Base-by-base conservation (phyloP, 495 filamentous ascomycete genomes). In the Annulohypoxylon bovei region DNA sequence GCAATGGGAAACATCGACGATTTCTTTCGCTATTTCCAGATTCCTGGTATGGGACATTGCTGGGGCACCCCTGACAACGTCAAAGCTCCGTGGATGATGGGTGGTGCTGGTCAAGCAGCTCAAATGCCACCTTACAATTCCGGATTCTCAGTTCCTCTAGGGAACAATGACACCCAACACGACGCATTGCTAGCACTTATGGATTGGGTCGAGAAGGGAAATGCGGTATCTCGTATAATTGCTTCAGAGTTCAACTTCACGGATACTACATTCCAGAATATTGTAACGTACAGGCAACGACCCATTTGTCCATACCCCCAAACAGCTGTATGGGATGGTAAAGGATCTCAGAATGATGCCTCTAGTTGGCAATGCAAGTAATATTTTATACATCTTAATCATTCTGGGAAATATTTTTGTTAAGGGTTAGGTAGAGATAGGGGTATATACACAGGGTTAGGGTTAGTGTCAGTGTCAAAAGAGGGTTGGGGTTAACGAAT, bases 121-220 rank as follows among this genome's bases (percentile, higher is more conserved):
- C 76, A 73, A 35, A 62, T 49, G 33, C 70, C 72, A 14, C 75
- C 72, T 8, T 76, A 75, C 35, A 73, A 56, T 9, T 53, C 68
- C 2, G 75, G 68, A 9, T 73, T 59, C 50, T 78, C 76, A 4
- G 74, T 76, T 1, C 75, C 77, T 2, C 77, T 82, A 0, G 84
- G 82, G 0, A 83, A 78, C 64, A 70, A 68, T 20, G 84, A 86
- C 60, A 63, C 61, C 6, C 62, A 75, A 16, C 84, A 87, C 60
- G 84, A 87, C 63, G 75, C 77, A 7, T 42, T 87, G 46, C 47
- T 84, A 28, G 84, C 83, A 9, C 62, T 87, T 58, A 80, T 87
- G 75, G 76, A 77, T 5, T 88, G 86, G 86, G 82, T 84, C 16
- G 86, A 88, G 72, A 77, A 79, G 16, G 81, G 75, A 14, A 71